Evolutionary conservation across 202 grass and related monocot genomes (phyloP).

Genomic region (Elaeis oleifera): DNA sequence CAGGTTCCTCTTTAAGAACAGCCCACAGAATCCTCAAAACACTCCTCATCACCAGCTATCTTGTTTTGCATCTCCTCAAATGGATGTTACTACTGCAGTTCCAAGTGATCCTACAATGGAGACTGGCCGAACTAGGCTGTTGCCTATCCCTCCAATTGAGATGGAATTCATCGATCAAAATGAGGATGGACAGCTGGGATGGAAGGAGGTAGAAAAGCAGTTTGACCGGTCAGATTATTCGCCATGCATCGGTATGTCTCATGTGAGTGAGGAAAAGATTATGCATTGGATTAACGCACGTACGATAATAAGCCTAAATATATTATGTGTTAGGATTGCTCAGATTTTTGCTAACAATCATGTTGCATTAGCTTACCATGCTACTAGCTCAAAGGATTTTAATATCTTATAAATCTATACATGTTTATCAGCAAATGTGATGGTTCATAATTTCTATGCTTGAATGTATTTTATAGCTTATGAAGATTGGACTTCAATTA

Average conservation of each 20-base stretch:
- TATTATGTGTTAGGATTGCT: too few species aligned
- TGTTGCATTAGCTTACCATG: too few species aligned
- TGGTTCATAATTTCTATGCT: too few species aligned
- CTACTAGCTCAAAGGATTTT: too few species aligned
- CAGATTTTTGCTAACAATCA: too few species aligned
- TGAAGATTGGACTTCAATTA: too few species aligned
- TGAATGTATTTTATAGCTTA: too few species aligned
- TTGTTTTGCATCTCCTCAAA: neutral
- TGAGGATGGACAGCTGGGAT: conserved; percentile 30
- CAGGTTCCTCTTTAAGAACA: neutral
- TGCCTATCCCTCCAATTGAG: conserved; percentile 16
- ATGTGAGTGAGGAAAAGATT: neutral
- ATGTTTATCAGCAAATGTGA: too few species aligned
- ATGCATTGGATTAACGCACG: neutral
- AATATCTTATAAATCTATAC: too few species aligned
- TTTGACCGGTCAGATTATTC: conserved; percentile 8
- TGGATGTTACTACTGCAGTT: neutral
- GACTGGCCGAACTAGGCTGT: conserved; percentile 27
- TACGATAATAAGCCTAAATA: neutral
- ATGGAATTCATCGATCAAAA: conserved; percentile 29
- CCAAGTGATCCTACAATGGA: neutral
- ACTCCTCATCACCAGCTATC: neutral
- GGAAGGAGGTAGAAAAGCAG: conserved; percentile 33
- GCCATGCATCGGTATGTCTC: conserved; percentile 10
- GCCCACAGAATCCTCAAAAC: neutral